Evolutionary conservation across 441 rosid genomes (phyloP).

Genomic region (Bruguiera hainesii): DNA sequence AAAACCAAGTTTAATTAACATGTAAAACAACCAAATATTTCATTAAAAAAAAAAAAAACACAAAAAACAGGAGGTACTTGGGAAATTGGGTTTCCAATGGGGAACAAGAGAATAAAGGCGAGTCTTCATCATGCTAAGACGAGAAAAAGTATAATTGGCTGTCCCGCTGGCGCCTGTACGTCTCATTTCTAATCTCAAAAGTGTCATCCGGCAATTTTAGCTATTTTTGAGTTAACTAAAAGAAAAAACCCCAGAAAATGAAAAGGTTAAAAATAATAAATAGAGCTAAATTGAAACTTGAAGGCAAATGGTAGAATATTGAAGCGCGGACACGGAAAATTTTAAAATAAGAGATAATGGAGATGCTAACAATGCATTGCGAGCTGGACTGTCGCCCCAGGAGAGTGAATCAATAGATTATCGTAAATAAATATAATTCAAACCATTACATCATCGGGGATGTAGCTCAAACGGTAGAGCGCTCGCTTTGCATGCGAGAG

Average conservation of each 20-base stretch:
- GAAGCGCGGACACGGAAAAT: not conserved
- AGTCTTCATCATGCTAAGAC: conserved; percentile 53
- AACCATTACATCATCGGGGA: conserved; percentile 26
- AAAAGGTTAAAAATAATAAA: not conserved
- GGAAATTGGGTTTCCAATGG: not conserved
- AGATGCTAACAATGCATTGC: conserved; percentile 1
- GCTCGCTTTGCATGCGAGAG: conserved; percentile 99
- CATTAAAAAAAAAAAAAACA: not conserved
- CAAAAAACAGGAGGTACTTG: conserved; percentile 36
- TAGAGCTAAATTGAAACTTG: not conserved
- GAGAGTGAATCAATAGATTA: too few species aligned
- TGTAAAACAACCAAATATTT: not conserved
- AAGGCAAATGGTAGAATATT: not conserved
- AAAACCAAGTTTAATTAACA: not conserved
- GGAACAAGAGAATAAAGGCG: conserved; percentile 56
- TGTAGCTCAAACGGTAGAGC: conserved; percentile 99
- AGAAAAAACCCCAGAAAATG: not conserved
- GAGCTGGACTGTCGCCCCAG: too few species aligned
- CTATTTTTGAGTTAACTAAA: not conserved
- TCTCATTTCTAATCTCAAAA: conserved; percentile 27
- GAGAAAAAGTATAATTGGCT: conserved; percentile 72
- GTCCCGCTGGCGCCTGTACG: conserved; percentile 79
- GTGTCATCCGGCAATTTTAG: conserved; percentile 61
- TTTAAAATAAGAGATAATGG: not conserved
- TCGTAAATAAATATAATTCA: conserved; percentile 5